Evolutionary conservation across 768 basidiomycete genomes (phyloP).

Genomic region (Sporobolomyces phaffii): DNA sequence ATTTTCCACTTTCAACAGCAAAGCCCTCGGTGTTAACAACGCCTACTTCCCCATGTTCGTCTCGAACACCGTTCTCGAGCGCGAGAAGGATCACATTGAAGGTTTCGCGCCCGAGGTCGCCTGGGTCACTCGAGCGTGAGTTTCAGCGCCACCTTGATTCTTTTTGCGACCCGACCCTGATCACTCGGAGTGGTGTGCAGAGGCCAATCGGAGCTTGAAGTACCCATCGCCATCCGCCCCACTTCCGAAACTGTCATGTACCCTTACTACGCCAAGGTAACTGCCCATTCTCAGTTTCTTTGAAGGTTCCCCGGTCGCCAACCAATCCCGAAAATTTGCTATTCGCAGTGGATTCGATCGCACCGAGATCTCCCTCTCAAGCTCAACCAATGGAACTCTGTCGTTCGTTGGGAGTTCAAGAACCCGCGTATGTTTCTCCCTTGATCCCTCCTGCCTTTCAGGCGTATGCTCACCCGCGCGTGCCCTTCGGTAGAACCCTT

Average conservation of each 20-base stretch:
- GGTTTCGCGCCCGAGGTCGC: constrained; percentile 99
- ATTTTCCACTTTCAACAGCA: constrained; percentile 56
- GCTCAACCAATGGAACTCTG: constrained; percentile 98
- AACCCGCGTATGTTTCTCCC: constrained; percentile 66
- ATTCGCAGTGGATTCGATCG: constrained; percentile 85
- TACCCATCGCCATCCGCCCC: constrained; percentile 94
- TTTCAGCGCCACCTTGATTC: constrained; percentile 38
- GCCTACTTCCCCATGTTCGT: constrained; percentile 99
- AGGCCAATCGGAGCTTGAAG: constrained; percentile 86
- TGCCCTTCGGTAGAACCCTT: constrained; percentile 68
- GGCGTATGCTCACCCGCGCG: not conserved
- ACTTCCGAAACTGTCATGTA: constrained; percentile 99
- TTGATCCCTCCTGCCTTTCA: not conserved
- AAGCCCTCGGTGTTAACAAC: constrained; percentile 90
- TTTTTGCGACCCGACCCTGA: too few species aligned
- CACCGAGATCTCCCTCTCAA: constrained; percentile 95
- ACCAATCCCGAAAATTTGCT: too few species aligned
- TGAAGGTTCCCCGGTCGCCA: not conserved
- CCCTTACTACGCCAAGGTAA: constrained; percentile 84
- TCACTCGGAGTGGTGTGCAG: constrained; percentile 49
- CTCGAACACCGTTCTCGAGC: constrained; percentile 80
- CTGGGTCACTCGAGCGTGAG: constrained; percentile 97
- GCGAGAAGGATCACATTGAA: constrained; percentile 97
- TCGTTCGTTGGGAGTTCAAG: constrained; percentile 99
- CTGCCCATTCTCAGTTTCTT: not conserved